Percentiles rank a stretch among this genome's conserved stretches.
phyloP scores from a whole-genome alignment of 495 filamentous ascomycete species.

The Penicillium goetzii region DNA sequence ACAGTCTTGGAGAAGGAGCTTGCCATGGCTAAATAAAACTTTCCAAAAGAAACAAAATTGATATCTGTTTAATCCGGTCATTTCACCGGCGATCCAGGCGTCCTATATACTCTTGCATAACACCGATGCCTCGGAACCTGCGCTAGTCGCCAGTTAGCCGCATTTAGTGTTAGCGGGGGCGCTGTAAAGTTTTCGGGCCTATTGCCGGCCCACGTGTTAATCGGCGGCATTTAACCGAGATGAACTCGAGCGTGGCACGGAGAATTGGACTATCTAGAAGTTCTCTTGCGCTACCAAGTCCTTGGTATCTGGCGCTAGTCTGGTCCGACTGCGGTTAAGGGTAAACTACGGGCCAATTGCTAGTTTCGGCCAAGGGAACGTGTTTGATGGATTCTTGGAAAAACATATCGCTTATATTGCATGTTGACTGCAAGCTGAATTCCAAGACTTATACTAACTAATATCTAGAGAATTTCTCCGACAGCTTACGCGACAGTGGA shows the following conservation, averaged over 20 bases:
- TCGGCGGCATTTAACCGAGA: slow-evolving; percentile 22
- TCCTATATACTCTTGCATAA: slow-evolving; percentile 10
- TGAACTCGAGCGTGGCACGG: slow-evolving; percentile 11
- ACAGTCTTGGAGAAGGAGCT: slow-evolving; percentile 12
- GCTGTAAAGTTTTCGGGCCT: slow-evolving; percentile 9
- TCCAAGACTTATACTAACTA: background rate
- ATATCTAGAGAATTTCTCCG: background rate
- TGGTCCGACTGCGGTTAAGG: background rate
- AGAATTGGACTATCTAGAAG: slow-evolving; percentile 6
- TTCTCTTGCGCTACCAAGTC: background rate
- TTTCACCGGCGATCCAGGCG: background rate
- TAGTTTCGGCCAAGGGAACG: slow-evolving; percentile 9
- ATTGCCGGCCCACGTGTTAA: slow-evolving; percentile 23
- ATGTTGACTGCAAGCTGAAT: background rate
- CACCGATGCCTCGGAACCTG: slow-evolving; percentile 2
- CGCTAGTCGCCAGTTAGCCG: slow-evolving; percentile 18
- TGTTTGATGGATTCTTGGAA: background rate
- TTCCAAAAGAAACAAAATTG: background rate
- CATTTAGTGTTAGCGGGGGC: slow-evolving; percentile 13
- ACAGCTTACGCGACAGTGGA: slow-evolving; percentile 7
- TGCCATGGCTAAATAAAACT: background rate
- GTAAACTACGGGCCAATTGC: slow-evolving; percentile 9
- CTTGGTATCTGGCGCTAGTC: background rate
- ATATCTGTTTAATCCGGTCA: background rate
- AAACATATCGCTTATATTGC: background rate